phyloP scores from a whole-genome alignment of 2,329 filamentous ascomycete genomes.

The Tolypocladium endophyticum region DNA sequence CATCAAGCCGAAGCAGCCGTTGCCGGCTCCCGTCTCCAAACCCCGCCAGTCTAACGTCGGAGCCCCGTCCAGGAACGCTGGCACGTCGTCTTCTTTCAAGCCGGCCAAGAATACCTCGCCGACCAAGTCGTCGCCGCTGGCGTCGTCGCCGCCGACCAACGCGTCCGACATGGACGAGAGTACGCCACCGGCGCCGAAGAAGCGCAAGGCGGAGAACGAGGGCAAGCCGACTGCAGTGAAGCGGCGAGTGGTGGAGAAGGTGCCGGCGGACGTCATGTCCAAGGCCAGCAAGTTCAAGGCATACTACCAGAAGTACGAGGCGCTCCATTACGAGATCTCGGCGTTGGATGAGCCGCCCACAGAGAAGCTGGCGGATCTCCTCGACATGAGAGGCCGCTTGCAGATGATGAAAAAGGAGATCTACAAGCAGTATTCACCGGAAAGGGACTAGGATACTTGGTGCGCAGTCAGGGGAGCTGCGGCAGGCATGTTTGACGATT shows the following conservation, averaged over 20 bases:
- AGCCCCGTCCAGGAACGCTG: constrained; percentile 28
- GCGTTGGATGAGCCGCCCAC: constrained; percentile 38
- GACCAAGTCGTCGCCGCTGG: constrained; percentile 52
- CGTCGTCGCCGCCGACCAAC: constrained; percentile 56
- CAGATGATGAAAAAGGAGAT: constrained; percentile 50
- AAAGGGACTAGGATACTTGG: constrained; percentile 10
- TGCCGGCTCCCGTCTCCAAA: constrained; percentile 23
- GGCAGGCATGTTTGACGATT: neutral
- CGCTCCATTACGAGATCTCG: constrained; percentile 44
- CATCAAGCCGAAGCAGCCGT: constrained; percentile 37
- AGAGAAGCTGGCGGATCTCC: constrained; percentile 37
- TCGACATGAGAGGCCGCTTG: constrained; percentile 44
- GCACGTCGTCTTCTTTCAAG: constrained; percentile 30
- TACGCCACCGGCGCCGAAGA: constrained; percentile 23
- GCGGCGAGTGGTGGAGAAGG: constrained; percentile 16
- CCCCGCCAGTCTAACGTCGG: constrained; percentile 38
- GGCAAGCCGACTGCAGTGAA: constrained; percentile 15
- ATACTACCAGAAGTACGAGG: constrained; percentile 46
- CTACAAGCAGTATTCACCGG: constrained; percentile 31
- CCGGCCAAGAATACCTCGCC: constrained; percentile 45
- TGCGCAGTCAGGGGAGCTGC: constrained; percentile 1
- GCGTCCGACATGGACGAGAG: constrained; percentile 49
- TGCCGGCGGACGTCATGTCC: constrained; percentile 33
- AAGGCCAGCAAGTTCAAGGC: constrained; percentile 45
- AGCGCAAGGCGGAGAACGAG: constrained; percentile 28